These are phyloP conservation scores for Chlamydomonas reinhardtii DNA, from an alignment of 163 green algal genomes.

Conservation along the genomic window DNA sequence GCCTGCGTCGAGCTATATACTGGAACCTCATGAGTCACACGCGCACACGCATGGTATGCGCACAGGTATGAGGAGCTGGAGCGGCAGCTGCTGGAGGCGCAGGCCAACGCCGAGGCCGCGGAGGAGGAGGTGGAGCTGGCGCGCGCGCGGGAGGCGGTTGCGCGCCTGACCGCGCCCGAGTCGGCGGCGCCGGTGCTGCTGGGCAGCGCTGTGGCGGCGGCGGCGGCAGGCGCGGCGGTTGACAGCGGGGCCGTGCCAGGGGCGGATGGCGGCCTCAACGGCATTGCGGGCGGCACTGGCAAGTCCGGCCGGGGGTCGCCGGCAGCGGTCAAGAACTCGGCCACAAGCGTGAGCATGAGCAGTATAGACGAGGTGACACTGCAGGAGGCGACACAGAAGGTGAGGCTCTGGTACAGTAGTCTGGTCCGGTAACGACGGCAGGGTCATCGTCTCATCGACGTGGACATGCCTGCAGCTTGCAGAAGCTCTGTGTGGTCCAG, in stretches of 20 bases:
- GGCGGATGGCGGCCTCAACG: neutral
- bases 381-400: conserved; percentile 31
- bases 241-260: neutral
- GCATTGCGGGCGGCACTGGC: too few species aligned
- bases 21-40: neutral
- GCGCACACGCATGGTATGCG: too few species aligned
- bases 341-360: neutral
- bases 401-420: neutral
- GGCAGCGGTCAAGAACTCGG: neutral
- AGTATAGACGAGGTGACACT: conserved; percentile 27
- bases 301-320: neutral
- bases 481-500: too few species aligned
- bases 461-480: too few species aligned
- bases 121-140: conserved; percentile 87
- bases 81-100: conserved; percentile 79
- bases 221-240: neutral
- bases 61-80: conserved; percentile 89
- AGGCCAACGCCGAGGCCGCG: conserved; percentile 75
- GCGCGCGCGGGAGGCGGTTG: conserved; percentile 66
- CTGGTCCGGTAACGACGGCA: too few species aligned
- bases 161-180: conserved; percentile 60
- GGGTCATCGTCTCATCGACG: too few species aligned
- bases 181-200: neutral
- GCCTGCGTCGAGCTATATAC: too few species aligned
- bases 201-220: neutral